Conservation (phyloP, 352 stramenopile genomes). For the Globisporangium paddicum region DNA sequence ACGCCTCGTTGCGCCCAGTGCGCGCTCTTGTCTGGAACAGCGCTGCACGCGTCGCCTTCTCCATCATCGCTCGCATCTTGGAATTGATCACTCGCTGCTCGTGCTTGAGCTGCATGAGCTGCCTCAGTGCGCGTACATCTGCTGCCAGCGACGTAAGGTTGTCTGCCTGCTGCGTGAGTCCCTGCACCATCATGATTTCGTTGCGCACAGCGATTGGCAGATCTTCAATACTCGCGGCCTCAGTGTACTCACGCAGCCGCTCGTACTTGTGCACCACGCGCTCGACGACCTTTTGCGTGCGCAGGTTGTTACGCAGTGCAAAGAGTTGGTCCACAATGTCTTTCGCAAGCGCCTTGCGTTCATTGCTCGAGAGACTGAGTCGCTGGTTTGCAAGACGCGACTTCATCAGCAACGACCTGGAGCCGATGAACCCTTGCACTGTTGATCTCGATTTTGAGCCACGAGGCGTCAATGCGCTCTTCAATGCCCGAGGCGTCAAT, state of each 20-base stretch:
- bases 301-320: conserved; percentile 30
- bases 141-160: conserved; percentile 54
- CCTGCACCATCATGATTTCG: conserved; percentile 23
- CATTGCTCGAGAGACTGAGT: conserved; percentile 25
- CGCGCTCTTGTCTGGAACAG: conserved; percentile 44
- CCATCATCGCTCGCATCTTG: conserved; percentile 29
- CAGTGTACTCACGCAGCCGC: conserved; percentile 48
- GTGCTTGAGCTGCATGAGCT: conserved; percentile 65
- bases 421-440: conserved; percentile 1
- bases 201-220: conserved; percentile 42
- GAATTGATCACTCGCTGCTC: conserved; percentile 28
- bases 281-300: conserved; percentile 52
- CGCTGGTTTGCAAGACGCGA: conserved; percentile 31
- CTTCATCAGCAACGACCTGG: conserved; percentile 53
- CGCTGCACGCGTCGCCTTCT: conserved; percentile 29
- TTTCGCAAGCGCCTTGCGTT: conserved; percentile 47
- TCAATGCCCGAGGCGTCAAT: conserved; percentile 1
- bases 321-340: conserved; percentile 48
- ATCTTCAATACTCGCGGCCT: conserved; percentile 41
- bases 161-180: conserved; percentile 10
- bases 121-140: conserved; percentile 66
- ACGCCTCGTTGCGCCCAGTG: conserved; percentile 56
- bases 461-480: neutral
- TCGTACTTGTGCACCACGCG: conserved; percentile 75
- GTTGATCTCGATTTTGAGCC: neutral